Evolutionary conservation across 305 asterid species (phyloP), one percentile per base, ranked within the genome.

Genomic region (Rubia tinctorum): DNA sequence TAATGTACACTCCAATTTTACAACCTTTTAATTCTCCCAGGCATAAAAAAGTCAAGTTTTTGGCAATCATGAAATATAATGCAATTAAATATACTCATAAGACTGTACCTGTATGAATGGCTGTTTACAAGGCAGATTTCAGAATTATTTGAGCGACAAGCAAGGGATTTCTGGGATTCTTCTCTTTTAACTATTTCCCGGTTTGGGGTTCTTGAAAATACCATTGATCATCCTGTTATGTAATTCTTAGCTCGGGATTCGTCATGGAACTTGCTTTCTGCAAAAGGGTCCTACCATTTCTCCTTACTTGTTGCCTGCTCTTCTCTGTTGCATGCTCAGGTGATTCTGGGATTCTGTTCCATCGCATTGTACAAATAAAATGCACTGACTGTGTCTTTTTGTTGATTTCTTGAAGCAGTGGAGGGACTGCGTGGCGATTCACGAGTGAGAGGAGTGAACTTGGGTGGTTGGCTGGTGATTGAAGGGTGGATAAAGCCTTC

Each of bases 401-500:
- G 22, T 59, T 34, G n/a, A 77, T 71, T 75, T 77, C 65, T 68
- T 73, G 68, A 81, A 67, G 80, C 73, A 91, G 92, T 89, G 81
- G 88, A 81, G 74, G 96, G 91, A 72, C 64, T 89, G 63, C 83
- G 58, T 63, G 92, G 83, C 56, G 75, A 78, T 80, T 75, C 87
- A 72, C 86, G 82, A 82, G 91, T 87, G 55, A 83, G 91, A 82
- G 97, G 91, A 72, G 97, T 91, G 84, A 91, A 89, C 71, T 86
- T 91, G 73, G 97, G 97, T 74, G 96, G 97, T 71, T 89, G 97
- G 97, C 79, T 91, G 80, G 92, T 91, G 30, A 80, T 91, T 66
- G 96, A 91, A 75, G 94, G 95, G 12, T 91, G 94, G 96, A 91
- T 91, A 71, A 89, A 86, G 77, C 96, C 97, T 78, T 86, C 97